These are phyloP conservation scores for Aspergillus funiculosus DNA, from an alignment of 495 filamentous ascomycete genomes.

Conservation along the genomic window DNA sequence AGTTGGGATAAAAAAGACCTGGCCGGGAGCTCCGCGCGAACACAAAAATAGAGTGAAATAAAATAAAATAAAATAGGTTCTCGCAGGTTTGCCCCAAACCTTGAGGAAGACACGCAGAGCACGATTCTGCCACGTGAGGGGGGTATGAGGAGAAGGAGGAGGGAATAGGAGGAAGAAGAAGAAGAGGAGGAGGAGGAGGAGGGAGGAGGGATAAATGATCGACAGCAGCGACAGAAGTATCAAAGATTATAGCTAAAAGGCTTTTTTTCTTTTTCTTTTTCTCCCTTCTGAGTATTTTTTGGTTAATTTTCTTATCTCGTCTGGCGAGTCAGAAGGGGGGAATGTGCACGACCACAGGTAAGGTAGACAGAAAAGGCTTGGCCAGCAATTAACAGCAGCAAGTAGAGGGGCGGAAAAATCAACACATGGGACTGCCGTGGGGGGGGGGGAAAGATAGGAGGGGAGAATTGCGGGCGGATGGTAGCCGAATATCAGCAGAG, in stretches of 20 bases:
- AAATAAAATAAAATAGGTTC: slow-evolving; percentile 10
- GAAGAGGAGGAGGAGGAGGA: too few relatives aligned
- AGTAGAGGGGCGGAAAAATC: slow-evolving; percentile 8
- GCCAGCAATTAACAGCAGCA: slow-evolving; percentile 12
- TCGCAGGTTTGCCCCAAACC: slow-evolving; percentile 8
- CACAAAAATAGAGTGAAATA: slow-evolving; percentile 23
- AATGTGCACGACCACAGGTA: slow-evolving; percentile 11
- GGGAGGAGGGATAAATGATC: slow-evolving; percentile 12
- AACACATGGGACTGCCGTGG: slow-evolving; percentile 2
- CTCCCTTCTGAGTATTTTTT: too few relatives aligned
- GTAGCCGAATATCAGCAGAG: slow-evolving; percentile 4
- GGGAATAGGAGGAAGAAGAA: too few relatives aligned
- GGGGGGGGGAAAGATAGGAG: not conserved
- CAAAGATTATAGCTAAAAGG: too few relatives aligned
- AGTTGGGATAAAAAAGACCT: slow-evolving; percentile 14
- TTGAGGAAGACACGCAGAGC: slow-evolving; percentile 11
- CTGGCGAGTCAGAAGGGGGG: slow-evolving; percentile 4
- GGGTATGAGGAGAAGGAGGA: too few relatives aligned
- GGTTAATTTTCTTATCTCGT: slow-evolving; percentile 13
- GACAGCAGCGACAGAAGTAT: too few relatives aligned
- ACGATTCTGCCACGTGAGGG: slow-evolving; percentile 25
- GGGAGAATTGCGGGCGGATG: too few relatives aligned
- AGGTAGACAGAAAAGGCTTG: slow-evolving; percentile 16
- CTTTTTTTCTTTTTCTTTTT: too few relatives aligned
- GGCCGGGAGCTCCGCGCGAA: slow-evolving; percentile 7